phyloP scores from a whole-genome alignment of 2,329 filamentous ascomycete species.

The Exutisphaerella laricina region DNA sequence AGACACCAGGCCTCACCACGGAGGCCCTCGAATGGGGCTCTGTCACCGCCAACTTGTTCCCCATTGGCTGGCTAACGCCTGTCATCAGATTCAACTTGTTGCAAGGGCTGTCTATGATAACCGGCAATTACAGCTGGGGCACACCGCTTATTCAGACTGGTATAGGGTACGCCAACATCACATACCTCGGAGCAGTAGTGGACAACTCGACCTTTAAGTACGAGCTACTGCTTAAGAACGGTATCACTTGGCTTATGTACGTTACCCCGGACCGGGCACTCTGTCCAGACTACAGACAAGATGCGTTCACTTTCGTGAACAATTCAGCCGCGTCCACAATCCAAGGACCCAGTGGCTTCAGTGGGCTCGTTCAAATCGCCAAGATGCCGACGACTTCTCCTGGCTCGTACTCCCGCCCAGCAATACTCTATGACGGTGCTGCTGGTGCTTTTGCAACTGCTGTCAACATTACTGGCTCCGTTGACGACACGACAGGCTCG shows the following conservation, averaged over 20 bases:
- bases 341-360: conserved; percentile 61
- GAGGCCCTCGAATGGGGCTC: conserved; percentile 53
- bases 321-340: conserved; percentile 50
- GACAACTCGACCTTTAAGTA: conserved; percentile 70
- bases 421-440: conserved; percentile 67
- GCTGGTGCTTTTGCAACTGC: conserved; percentile 68
- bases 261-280: conserved; percentile 52
- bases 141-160: conserved; percentile 69
- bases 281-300: conserved; percentile 44
- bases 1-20: conserved; percentile 39
- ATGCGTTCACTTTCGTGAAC: conserved; percentile 61
- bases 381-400: conserved; percentile 57
- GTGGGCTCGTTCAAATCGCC: conserved; percentile 73
- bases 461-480: conserved; percentile 59
- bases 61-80: conserved; percentile 45
- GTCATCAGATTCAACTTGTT: conserved; percentile 73
- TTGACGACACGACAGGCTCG: conserved; percentile 54
- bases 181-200: conserved; percentile 45
- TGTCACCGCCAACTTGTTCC: conserved; percentile 61
- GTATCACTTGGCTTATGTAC: conserved; percentile 68
- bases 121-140: conserved; percentile 62
- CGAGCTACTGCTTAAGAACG: conserved; percentile 63
- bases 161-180: conserved; percentile 66
- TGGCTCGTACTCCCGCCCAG: conserved; percentile 43
- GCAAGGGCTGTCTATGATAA: conserved; percentile 86